Conservation (phyloP, 139 green algal genomes). For the Bryopsis sp. region DNA sequence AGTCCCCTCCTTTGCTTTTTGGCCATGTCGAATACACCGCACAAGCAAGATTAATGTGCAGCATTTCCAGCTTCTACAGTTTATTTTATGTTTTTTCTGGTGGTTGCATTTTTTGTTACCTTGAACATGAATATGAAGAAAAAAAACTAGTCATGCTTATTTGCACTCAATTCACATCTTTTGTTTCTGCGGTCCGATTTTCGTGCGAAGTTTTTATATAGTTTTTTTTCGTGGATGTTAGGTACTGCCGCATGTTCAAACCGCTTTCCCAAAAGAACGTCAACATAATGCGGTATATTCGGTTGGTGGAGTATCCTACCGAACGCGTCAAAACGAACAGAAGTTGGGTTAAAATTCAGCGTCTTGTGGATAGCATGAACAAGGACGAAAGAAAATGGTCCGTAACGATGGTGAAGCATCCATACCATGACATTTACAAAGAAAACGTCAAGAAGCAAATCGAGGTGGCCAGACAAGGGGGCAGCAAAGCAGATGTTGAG, state of each 20-base stretch:
- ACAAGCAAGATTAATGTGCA: too few species aligned
- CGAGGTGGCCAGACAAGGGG: background rate
- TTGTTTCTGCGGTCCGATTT: too few species aligned
- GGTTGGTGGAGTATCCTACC: background rate
- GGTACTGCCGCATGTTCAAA: background rate
- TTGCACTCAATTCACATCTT: too few species aligned
- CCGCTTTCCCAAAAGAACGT: background rate
- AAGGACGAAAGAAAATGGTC: background rate
- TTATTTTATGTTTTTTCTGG: background rate
- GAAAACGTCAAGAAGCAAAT: background rate
- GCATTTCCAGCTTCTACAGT: background rate
- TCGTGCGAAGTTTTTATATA: too few species aligned
- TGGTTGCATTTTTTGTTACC: too few species aligned
- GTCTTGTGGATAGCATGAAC: background rate
- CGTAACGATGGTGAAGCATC: background rate
- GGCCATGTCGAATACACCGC: too few species aligned
- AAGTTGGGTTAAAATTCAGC: background rate
- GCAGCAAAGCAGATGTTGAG: background rate
- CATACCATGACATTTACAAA: background rate
- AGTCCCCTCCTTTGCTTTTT: too few species aligned
- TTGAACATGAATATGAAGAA: too few species aligned
- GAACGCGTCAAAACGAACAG: background rate
- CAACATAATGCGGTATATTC: background rate
- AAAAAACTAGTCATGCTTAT: too few species aligned
- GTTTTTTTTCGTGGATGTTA: background rate